Conservation (phyloP, 768 basidiomycete species). For the Xerocomellus amylosporus region DNA sequence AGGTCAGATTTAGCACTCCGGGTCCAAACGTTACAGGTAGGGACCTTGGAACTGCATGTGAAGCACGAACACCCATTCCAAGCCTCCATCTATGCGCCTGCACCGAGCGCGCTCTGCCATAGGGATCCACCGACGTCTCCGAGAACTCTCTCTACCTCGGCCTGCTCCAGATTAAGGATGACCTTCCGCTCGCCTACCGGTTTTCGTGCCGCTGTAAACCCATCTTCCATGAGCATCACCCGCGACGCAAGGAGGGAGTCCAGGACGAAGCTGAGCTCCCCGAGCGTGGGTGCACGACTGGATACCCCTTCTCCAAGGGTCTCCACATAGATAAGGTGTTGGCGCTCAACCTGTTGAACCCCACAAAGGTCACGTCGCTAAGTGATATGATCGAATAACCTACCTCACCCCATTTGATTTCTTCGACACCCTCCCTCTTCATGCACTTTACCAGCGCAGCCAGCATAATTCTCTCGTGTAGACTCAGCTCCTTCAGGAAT, state of each 20-base stretch:
- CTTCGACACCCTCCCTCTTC: conserved; percentile 79
- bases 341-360: conserved; percentile 58
- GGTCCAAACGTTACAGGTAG: background rate
- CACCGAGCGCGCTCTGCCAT: conserved; percentile 56
- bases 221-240: conserved; percentile 72
- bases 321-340: conserved; percentile 69
- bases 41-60: background rate
- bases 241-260: conserved; percentile 76
- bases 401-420: conserved; percentile 83
- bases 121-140: conserved; percentile 70
- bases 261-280: conserved; percentile 67
- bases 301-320: conserved; percentile 62
- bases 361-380: background rate
- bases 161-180: conserved; percentile 78
- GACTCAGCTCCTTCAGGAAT: conserved; percentile 76
- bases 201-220: conserved; percentile 51
- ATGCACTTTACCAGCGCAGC: conserved; percentile 80
- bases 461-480: conserved; percentile 88
- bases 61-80: background rate
- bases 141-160: conserved; percentile 82
- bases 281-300: conserved; percentile 50
- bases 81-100: conserved; percentile 4
- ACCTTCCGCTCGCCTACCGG: conserved; percentile 64
- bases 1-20: background rate
- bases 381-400: conserved; percentile 19